Percentiles rank a stretch among this genome's conserved stretches.
Evolutionary conservation across 2,329 filamentous ascomycete species (phyloP).

Genomic region (Aspergillus viridinutans): DNA sequence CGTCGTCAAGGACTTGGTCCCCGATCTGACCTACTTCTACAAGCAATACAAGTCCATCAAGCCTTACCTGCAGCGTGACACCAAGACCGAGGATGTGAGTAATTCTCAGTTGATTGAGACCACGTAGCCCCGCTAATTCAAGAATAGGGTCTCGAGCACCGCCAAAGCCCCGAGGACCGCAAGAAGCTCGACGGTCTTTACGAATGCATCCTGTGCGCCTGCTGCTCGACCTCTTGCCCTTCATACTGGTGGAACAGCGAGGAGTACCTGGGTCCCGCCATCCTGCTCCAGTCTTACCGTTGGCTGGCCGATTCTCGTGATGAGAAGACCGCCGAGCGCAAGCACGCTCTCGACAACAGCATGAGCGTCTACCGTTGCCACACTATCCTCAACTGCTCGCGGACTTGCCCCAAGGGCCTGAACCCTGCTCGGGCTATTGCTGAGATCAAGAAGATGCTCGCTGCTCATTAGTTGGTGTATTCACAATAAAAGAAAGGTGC

Average conservation of each 20-base stretch:
- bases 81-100: constrained; percentile 75
- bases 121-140: neutral
- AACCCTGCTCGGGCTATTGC: constrained; percentile 95
- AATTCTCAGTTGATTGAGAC: constrained; percentile 15
- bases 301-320: constrained; percentile 96
- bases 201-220: constrained; percentile 98
- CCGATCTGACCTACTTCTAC: constrained; percentile 97
- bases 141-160: constrained; percentile 78
- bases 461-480: constrained; percentile 35
- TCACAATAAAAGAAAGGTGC: constrained; percentile 11
- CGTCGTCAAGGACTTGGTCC: constrained; percentile 97
- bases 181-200: constrained; percentile 97
- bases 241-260: constrained; percentile 99
- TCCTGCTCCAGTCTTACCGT: constrained; percentile 95
- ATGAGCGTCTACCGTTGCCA: constrained; percentile 99
- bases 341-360: constrained; percentile 90
- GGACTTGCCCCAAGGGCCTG: constrained; percentile 95
- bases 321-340: constrained; percentile 81
- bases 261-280: constrained; percentile 95
- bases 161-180: constrained; percentile 85
- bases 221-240: constrained; percentile 98
- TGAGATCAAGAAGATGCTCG: constrained; percentile 98
- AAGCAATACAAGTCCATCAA: constrained; percentile 99
- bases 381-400: constrained; percentile 97
- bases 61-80: constrained; percentile 92